Evolutionary conservation across 2,329 filamentous ascomycete species (phyloP).

Genomic region (Cordyceps fumosorosea): DNA sequence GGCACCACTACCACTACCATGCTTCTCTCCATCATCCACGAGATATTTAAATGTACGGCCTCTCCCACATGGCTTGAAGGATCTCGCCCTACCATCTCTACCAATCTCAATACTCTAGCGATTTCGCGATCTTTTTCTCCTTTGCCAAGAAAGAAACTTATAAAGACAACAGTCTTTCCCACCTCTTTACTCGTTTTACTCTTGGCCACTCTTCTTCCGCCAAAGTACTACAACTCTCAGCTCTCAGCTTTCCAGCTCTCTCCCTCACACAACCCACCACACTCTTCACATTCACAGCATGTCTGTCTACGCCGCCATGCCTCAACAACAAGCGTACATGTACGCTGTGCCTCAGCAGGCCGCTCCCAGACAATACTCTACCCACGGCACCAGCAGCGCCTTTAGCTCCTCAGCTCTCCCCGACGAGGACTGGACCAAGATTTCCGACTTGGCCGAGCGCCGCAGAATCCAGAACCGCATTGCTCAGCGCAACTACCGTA

Average conservation of each 20-base stretch:
- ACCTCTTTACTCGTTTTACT: neutral
- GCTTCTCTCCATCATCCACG: constrained; percentile 4
- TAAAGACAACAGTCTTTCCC: neutral
- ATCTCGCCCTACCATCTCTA: constrained; percentile 14
- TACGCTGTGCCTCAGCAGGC: constrained; percentile 38
- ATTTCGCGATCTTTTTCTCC: constrained; percentile 7
- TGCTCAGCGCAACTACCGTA: constrained; percentile 95
- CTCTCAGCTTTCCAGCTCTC: neutral
- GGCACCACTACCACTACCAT: neutral
- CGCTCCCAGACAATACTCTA: constrained; percentile 59
- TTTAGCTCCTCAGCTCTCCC: constrained; percentile 92
- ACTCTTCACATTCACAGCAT: constrained; percentile 2
- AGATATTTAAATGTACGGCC: constrained; percentile 13
- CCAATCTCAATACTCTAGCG: constrained; percentile 8
- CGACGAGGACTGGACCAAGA: constrained; percentile 98
- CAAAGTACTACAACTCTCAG: neutral
- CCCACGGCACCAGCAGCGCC: constrained; percentile 80
- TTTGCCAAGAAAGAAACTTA: constrained; percentile 6
- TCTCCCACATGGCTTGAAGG: constrained; percentile 13
- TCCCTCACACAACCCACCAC: neutral
- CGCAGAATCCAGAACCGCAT: constrained; percentile 95
- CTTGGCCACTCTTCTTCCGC: neutral
- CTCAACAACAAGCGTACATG: constrained; percentile 25
- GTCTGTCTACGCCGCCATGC: constrained; percentile 14
- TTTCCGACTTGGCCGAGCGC: constrained; percentile 91